phyloP scores from a whole-genome alignment of 108 stramenopile genomes.

The Aurantiochytrium sp. region DNA sequence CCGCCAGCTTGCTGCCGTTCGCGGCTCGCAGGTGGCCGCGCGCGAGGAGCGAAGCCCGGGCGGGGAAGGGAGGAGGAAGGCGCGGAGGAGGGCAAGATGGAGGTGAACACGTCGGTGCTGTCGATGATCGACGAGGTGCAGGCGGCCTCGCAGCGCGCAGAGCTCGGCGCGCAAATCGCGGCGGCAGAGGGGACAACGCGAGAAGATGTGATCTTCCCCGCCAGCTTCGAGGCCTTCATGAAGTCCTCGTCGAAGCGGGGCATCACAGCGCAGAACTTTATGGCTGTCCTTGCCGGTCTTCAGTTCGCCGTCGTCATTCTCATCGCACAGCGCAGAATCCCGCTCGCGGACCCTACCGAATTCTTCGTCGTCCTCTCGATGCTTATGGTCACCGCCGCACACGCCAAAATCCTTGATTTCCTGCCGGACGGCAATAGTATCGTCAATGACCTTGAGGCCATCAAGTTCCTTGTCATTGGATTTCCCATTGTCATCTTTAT shows the following conservation, averaged over 20 bases:
- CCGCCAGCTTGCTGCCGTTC: too few species aligned
- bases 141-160: background rate
- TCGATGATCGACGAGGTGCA: background rate
- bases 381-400: background rate
- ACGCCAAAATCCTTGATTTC: background rate
- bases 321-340: background rate
- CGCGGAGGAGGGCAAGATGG: background rate
- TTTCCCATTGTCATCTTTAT: background rate
- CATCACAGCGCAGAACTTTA: background rate
- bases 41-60: background rate
- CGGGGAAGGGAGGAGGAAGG: background rate
- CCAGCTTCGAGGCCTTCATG: background rate
- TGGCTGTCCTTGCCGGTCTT: background rate
- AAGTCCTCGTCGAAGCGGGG: background rate
- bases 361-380: conserved; percentile 8
- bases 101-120: background rate
- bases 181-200: background rate
- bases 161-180: background rate
- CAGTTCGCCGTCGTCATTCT: conserved; percentile 2
- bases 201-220: background rate
- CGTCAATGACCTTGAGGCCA: background rate
- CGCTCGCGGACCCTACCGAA: background rate
- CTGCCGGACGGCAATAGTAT: background rate
- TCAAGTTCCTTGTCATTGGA: background rate
- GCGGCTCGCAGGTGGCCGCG: too few species aligned